A percentile compares a stretch with the other conserved stretches of the same genome.
Conservation (phyloP, 495 filamentous ascomycete species). For the Geoglossum glabrum region DNA sequence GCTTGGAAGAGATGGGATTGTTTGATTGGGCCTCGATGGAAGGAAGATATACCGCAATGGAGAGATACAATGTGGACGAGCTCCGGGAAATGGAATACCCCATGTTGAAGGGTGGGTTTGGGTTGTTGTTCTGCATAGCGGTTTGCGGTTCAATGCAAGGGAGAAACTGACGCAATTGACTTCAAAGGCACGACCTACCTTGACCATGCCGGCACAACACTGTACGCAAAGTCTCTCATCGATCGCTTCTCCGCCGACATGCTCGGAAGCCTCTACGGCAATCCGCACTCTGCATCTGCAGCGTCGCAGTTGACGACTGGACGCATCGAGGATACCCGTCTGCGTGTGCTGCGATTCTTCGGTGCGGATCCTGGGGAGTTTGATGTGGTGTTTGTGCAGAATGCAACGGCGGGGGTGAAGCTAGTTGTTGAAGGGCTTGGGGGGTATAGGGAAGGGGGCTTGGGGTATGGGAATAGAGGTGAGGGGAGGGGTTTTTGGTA, state of each 20-base stretch:
- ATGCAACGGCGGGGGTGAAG: conserved; percentile 50
- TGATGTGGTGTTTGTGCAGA: conserved; percentile 48
- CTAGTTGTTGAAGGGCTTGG: conserved; percentile 33
- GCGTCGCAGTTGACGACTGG: conserved; percentile 41
- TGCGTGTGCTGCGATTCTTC: conserved; percentile 38
- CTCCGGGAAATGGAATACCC: not conserved
- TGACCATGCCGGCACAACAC: conserved; percentile 52
- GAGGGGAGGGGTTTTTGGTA: conserved; percentile 35
- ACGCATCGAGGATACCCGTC: conserved; percentile 36
- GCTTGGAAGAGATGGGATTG: not conserved
- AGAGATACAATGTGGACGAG: not conserved
- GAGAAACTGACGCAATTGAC: not conserved
- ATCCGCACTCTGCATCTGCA: conserved; percentile 53
- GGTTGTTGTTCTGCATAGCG: not conserved
- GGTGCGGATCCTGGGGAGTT: conserved; percentile 40
- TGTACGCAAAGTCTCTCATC: conserved; percentile 44
- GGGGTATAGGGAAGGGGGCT: not conserved
- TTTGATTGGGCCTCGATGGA: not conserved
- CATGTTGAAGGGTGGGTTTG: not conserved
- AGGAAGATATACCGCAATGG: not conserved
- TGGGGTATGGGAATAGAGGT: not conserved
- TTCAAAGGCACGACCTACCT: conserved; percentile 33
- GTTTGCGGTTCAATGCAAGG: no score
- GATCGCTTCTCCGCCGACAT: conserved; percentile 37
- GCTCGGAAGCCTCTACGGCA: conserved; percentile 41